Evolutionary conservation across 192 early-diverging fungal genomes (phyloP).

Genomic region (Entomortierella lignicola): DNA sequence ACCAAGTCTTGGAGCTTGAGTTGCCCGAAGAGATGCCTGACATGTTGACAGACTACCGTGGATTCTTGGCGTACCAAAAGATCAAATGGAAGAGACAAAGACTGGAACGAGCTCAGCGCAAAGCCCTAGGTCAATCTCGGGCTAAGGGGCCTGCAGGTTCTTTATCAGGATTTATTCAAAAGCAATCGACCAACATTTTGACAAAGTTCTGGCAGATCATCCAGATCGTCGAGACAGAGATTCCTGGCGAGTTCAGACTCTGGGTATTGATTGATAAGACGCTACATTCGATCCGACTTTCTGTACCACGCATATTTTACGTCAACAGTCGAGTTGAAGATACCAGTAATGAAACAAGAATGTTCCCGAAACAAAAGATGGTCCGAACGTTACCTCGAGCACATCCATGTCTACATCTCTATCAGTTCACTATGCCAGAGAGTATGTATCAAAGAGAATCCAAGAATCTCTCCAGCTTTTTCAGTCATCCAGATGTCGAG

Average conservation of each 20-base stretch:
- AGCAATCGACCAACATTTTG: slow-evolving; percentile 73
- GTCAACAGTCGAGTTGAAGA: slow-evolving; percentile 75
- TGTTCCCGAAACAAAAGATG: slow-evolving; percentile 47
- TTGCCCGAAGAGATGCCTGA: slow-evolving; percentile 70
- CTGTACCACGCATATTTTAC: slow-evolving; percentile 86
- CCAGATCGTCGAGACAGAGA: slow-evolving; percentile 86
- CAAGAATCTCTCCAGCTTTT: slow-evolving; percentile 80
- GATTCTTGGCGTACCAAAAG: slow-evolving; percentile 84
- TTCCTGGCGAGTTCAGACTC: slow-evolving; percentile 86
- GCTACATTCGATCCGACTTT: slow-evolving; percentile 77
- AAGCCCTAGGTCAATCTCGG: slow-evolving; percentile 48
- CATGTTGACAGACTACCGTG: slow-evolving; percentile 74
- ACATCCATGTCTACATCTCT: slow-evolving; percentile 77
- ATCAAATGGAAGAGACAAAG: slow-evolving; percentile 77
- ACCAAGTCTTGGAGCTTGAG: slow-evolving; percentile 58
- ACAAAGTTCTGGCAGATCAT: slow-evolving; percentile 85
- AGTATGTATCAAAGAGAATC: slow-evolving; percentile 75
- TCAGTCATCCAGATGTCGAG: slow-evolving; percentile 88
- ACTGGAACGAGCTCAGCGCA: slow-evolving; percentile 61
- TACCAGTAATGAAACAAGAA: slow-evolving; percentile 25
- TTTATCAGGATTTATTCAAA: slow-evolving; percentile 74
- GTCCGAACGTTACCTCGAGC: slow-evolving; percentile 81
- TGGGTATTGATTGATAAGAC: slow-evolving; percentile 83
- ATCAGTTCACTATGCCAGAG: slow-evolving; percentile 87
- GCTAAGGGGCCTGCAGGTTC: slow-evolving; percentile 42